Base-by-base conservation (phyloP, 2,329 filamentous ascomycete species). In the Diplodia scrobiculata region DNA sequence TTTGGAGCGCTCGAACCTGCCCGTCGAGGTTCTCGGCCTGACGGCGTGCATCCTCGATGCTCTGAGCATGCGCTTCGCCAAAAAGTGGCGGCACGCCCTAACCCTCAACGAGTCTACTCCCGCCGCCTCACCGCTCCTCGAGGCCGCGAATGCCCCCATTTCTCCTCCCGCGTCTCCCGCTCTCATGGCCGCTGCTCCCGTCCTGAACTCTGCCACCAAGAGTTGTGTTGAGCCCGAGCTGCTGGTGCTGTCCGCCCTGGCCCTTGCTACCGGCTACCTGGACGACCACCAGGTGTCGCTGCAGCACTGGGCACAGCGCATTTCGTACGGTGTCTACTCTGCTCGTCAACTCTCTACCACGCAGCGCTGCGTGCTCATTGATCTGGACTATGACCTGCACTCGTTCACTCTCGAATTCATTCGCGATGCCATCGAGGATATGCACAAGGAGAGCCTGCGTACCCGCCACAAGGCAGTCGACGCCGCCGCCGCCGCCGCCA, bases 311-410 rank as follows among this genome's bases (percentile, higher is more conserved):
- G 70, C 73, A 14, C 64, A 70, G 36, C 68, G 70, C n/a, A 73
- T 75, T 54, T 71, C 71, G 36, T 62, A 53, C 2, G 68, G 67
- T 14, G 67, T 68, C 36, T 76, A 77, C 65, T 70, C 69, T 0
- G 70, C 72, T 3, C 67, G 70, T 21, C 70, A 79, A 34, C 69
- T 79, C 14, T 73, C 76, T 48, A 69, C 70, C 13, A 76, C 75
- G 19, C 77, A 72, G 67, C 66, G 70, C 41, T 73, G 72, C 41
- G 73, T 79, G 6, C 71, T 79, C 11, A 47, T 69, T 58, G 76
- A 79, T 54, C 74, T 78, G 68, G 73, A 78, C 63, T 79, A 77
- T 21, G 71, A 75, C 13, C 72, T 79, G n/a, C 72, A 72, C 52
- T 70, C 71, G 21, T 77, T 79, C 62, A 73, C 71, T 13, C 68